Base-by-base conservation (phyloP, 148 eudicot genomes). In the Diospyros kaki region DNA sequence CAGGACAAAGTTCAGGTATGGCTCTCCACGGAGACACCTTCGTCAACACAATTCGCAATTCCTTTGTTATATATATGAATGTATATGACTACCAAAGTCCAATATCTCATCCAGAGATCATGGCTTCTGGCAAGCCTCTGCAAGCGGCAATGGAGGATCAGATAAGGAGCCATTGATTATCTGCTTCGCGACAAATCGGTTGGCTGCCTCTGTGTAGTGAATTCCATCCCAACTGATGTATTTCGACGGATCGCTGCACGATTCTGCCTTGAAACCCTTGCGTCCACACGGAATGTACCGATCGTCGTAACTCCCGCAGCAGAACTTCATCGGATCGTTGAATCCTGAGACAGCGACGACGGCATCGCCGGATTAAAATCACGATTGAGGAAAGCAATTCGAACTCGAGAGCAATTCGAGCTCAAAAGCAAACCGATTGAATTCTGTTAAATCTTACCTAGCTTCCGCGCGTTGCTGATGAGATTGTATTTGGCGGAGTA, bases 171-270 rank as follows among this genome's bases (percentile, higher is more conserved):
- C 82, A 5, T 65, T 75, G 43, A 48, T 54, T 2, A 81, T 81
- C 5, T 44, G 76, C 1, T 66, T 78, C 10, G 76, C 77, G 46
- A 74, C 46, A 75, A 79, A 44, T 0, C n/a, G 64, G 52, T 76
- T 76, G 5, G 83, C 79, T 3, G 84, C 87, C 73, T 81, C 76
- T 5, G 84, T 72, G 71, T 76, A 84, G 69, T 84, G 87, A 28
- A 81, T 66, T 17, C 80, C 67, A 45, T 81, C 84, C 84, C 86
- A 81, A 18, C 82, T 81, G 17, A 81, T 78, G 53, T 72, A 66
- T 41, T 63, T 66, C 13, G 73, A 45, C 8, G 84, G 86, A 45
- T 75, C 61, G 13, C 15, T 50, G 51, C 86, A 84, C 9, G 71
- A 61, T n/a, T 46, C 63, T 73, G 66, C 76, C 14, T 73, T 50